Conservation (phyloP, 495 filamentous ascomycete species). For the Penicillium parvum region DNA sequence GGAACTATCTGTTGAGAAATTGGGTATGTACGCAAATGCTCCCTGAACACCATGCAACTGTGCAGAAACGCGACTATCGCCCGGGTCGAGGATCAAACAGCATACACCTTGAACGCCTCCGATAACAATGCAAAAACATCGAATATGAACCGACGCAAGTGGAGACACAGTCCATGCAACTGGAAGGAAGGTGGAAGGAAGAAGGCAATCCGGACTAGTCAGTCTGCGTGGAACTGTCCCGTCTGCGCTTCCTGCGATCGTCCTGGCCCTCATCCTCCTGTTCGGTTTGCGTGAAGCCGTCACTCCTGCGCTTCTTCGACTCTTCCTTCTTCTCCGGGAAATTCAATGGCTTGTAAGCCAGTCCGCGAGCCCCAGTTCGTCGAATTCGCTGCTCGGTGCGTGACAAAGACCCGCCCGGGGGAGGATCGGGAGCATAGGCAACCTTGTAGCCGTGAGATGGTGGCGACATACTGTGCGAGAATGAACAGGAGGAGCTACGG, state of each 20-base stretch:
- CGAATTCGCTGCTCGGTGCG: constrained; percentile 40
- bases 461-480: constrained; percentile 29
- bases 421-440: constrained; percentile 35
- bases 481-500: constrained; percentile 16
- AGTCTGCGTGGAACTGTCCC: no score
- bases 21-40: constrained; percentile 10
- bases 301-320: constrained; percentile 16
- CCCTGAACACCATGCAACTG: constrained; percentile 13
- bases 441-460: constrained; percentile 36
- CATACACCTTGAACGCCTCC: no score
- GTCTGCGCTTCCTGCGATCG: not conserved
- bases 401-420: constrained; percentile 37
- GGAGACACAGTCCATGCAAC: no score
- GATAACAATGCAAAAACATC: not conserved
- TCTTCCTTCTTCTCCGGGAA: constrained; percentile 25
- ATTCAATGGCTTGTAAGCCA: constrained; percentile 40
- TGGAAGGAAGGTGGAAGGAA: no score
- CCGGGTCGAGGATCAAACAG: not conserved
- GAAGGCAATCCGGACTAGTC: no score
- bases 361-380: constrained; percentile 36
- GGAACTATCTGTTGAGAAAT: not conserved
- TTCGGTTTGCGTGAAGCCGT: constrained; percentile 2
- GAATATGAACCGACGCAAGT: no score
- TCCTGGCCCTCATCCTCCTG: not conserved
- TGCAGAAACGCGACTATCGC: not conserved